A percentile compares a stretch with the other conserved stretches of the same genome.
Evolutionary conservation across 352 stramenopile species (phyloP).

Genomic region (Albugo laibachii): DNA sequence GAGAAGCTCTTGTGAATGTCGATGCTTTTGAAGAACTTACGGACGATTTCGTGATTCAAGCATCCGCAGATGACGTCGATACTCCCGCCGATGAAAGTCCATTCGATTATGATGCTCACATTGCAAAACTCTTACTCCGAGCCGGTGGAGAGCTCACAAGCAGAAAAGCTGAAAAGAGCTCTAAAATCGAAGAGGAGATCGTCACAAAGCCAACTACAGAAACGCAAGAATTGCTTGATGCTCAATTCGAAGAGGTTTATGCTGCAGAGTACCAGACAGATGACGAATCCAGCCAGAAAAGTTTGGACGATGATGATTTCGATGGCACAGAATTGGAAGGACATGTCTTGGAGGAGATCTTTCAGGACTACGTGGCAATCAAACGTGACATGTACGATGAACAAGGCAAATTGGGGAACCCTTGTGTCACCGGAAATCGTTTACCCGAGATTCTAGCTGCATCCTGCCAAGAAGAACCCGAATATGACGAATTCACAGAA

Average conservation of each 20-base stretch:
- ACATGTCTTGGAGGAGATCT: constrained; percentile 37
- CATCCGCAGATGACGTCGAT: constrained; percentile 24
- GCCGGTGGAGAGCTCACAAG: constrained; percentile 51
- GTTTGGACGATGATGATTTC: constrained; percentile 30
- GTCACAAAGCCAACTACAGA: constrained; percentile 22
- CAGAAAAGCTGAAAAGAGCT: constrained; percentile 58
- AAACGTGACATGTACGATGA: constrained; percentile 51
- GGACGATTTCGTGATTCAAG: constrained; percentile 83
- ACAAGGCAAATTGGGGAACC: constrained; percentile 62
- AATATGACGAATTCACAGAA: constrained; percentile 37
- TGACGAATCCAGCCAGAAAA: constrained; percentile 1
- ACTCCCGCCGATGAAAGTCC: constrained; percentile 13
- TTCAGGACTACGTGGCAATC: constrained; percentile 49
- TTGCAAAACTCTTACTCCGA: constrained; percentile 81
- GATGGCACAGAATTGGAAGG: constrained; percentile 51
- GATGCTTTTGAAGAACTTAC: constrained; percentile 76
- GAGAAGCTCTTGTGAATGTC: constrained; percentile 68
- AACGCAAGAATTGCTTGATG: constrained; percentile 70
- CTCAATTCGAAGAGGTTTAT: constrained; percentile 71
- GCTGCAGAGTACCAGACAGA: constrained; percentile 72
- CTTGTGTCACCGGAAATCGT: constrained; percentile 35
- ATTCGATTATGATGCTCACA: constrained; percentile 88
- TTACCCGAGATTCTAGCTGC: constrained; percentile 58
- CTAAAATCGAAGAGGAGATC: constrained; percentile 16
- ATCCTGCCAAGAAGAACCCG: constrained; percentile 29